Conservation (phyloP, 306 rosid genomes). For the Fragaria iinumae region DNA sequence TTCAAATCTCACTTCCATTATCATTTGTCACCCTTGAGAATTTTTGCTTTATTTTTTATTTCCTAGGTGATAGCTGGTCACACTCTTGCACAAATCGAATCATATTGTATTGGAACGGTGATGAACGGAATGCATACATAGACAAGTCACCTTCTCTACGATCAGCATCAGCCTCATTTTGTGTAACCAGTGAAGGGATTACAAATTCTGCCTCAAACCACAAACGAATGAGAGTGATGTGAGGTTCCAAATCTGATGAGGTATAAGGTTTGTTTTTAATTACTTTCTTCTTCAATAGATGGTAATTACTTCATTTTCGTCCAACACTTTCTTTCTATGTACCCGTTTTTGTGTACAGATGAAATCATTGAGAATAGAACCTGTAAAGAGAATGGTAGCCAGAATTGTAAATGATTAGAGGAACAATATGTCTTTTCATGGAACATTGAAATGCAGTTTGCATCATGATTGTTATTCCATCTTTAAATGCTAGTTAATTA, state of each 20-base stretch:
- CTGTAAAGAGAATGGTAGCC: constrained; percentile 7
- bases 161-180: constrained; percentile 74
- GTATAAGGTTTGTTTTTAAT: not conserved
- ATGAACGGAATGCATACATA: constrained; percentile 64
- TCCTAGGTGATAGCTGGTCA: constrained; percentile 93
- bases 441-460: constrained; percentile 2
- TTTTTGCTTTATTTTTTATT: constrained; percentile 31
- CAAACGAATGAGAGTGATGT: constrained; percentile 56
- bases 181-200: constrained; percentile 64
- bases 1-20: constrained; percentile 16
- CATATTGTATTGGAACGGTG: constrained; percentile 75
- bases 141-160: constrained; percentile 76
- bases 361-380: not conserved
- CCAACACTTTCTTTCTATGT: not conserved
- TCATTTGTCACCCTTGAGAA: not conserved
- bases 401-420: constrained; percentile 3
- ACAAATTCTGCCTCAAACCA: constrained; percentile 54
- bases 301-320: not conserved
- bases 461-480: not conserved
- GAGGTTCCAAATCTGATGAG: constrained; percentile 9
- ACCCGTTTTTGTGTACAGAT: not conserved
- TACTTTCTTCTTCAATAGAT: not conserved
- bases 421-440: constrained; percentile 2
- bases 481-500: not conserved
- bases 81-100: constrained; percentile 85